Conservation (phyloP, 352 stramenopile genomes). For the Phytopythium litorale region DNA sequence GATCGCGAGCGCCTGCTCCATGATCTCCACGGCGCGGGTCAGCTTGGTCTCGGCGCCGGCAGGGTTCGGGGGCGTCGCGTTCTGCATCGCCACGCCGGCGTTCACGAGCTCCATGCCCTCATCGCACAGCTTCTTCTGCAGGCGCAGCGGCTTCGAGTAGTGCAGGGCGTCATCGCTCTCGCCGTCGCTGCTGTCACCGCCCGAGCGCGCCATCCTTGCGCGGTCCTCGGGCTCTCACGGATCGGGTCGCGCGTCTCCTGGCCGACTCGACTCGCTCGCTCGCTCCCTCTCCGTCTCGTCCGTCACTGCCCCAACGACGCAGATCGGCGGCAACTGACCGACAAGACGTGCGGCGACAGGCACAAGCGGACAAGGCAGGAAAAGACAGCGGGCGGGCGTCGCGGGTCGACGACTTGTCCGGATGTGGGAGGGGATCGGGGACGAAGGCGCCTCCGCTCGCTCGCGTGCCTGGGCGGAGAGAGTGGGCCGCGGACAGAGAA, state of each 20-base stretch:
- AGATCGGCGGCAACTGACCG: background rate
- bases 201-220: conserved; percentile 36
- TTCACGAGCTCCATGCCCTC: conserved; percentile 83
- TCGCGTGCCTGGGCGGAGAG: background rate
- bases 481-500: conserved; percentile 2
- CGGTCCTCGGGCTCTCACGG: conserved; percentile 6
- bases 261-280: background rate
- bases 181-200: conserved; percentile 33
- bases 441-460: background rate
- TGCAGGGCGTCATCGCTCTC: conserved; percentile 63
- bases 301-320: background rate
- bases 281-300: background rate
- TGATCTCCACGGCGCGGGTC: conserved; percentile 62
- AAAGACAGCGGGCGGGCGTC: background rate
- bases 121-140: conserved; percentile 79
- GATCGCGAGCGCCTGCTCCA: conserved; percentile 74
- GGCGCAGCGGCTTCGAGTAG: conserved; percentile 51
- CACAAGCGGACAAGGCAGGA: background rate
- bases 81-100: conserved; percentile 73
- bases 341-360: background rate
- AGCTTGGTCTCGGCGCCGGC: conserved; percentile 61
- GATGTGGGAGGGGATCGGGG: background rate
- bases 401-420: background rate
- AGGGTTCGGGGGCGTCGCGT: conserved; percentile 49
- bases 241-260: background rate